Conservation (phyloP, 2,329 filamentous ascomycete genomes). For the Plectosphaerella plurivora region DNA sequence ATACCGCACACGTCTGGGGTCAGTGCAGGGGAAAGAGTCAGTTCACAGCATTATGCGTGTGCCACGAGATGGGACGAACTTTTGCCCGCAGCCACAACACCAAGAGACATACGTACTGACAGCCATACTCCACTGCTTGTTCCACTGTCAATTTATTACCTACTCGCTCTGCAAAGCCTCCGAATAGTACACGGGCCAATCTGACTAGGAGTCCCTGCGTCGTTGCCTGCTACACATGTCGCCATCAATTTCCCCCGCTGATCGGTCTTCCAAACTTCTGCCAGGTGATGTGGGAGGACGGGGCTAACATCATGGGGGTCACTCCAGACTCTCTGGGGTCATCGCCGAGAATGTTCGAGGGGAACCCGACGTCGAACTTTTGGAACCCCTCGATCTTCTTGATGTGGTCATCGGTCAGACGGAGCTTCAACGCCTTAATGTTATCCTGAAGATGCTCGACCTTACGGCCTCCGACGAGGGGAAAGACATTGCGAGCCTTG, state of each 20-base stretch:
- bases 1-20: too few relatives aligned
- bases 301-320: not conserved
- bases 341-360: conserved; percentile 33
- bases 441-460: conserved; percentile 49
- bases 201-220: too few relatives aligned
- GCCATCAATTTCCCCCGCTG: not conserved
- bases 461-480: conserved; percentile 48
- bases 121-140: too few relatives aligned
- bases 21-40: too few relatives aligned
- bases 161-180: too few relatives aligned
- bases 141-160: too few relatives aligned
- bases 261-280: conserved; percentile 7
- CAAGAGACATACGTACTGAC: too few relatives aligned
- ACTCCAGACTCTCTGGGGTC: conserved; percentile 15
- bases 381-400: conserved; percentile 47
- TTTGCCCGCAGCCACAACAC: too few relatives aligned
- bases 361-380: conserved; percentile 53
- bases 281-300: conserved; percentile 3
- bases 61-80: too few relatives aligned
- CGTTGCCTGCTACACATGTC: too few relatives aligned
- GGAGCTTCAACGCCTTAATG: conserved; percentile 48
- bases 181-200: too few relatives aligned
- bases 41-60: too few relatives aligned
- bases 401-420: conserved; percentile 47
- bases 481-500: conserved; percentile 49